These are phyloP conservation scores for Sarocladium strictum DNA, from an alignment of 2,329 filamentous ascomycete species.

Conservation along the genomic window DNA sequence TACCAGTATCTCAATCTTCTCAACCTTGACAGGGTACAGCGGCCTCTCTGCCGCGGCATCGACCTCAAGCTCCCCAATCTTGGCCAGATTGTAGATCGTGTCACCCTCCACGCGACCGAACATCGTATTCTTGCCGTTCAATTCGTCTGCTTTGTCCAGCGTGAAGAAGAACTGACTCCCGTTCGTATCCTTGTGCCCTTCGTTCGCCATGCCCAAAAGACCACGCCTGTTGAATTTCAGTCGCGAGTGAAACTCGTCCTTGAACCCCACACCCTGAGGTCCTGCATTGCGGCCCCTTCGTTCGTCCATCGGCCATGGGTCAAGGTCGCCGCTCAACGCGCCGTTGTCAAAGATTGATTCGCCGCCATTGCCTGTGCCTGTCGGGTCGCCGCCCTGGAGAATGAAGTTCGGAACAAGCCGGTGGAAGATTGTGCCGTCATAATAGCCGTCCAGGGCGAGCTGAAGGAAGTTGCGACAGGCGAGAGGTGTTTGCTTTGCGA, in stretches of 20 bases:
- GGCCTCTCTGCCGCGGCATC: slow-evolving; percentile 75
- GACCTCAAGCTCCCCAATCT: slow-evolving; percentile 85
- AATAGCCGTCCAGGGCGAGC: slow-evolving; percentile 91
- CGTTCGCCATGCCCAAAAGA: slow-evolving; percentile 93
- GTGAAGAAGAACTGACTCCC: slow-evolving; percentile 98
- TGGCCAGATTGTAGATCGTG: slow-evolving; percentile 92
- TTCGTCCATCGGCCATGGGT: slow-evolving; percentile 66
- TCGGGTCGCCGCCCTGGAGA: slow-evolving; percentile 90
- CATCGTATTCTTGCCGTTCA: slow-evolving; percentile 85
- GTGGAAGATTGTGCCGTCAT: slow-evolving; percentile 90
- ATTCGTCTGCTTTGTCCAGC: slow-evolving; percentile 73
- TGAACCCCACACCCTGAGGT: slow-evolving; percentile 53
- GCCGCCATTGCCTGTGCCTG: slow-evolving; percentile 84
- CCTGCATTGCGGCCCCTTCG: slow-evolving; percentile 57
- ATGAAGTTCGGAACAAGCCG: slow-evolving; percentile 89
- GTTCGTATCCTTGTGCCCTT: slow-evolving; percentile 70
- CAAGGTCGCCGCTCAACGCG: slow-evolving; percentile 64
- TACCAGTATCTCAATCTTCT: slow-evolving; percentile 65
- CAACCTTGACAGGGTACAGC: slow-evolving; percentile 77
- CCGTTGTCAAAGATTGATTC: slow-evolving; percentile 89
- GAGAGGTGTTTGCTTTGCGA: slow-evolving; percentile 88
- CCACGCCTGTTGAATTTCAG: slow-evolving; percentile 91
- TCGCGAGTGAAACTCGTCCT: slow-evolving; percentile 86
- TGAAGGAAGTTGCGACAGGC: slow-evolving; percentile 95
- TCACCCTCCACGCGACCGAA: slow-evolving; percentile 91